Evolutionary conservation across 164 flowering plant genomes (phyloP), one percentile per base, ranked within the genome.

Genomic region (Annona cherimola): DNA sequence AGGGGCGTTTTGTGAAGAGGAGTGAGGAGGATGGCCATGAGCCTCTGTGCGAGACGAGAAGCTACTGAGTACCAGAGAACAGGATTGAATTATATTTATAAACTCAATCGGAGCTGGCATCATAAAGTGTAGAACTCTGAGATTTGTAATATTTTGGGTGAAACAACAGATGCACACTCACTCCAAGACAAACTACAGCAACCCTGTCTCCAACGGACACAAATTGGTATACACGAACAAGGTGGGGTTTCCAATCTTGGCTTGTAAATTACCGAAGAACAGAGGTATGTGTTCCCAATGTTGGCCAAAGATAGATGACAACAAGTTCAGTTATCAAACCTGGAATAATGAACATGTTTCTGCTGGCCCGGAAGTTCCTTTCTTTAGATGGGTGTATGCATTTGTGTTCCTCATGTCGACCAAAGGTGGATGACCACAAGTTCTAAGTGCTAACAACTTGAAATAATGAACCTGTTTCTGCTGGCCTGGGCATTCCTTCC

Each of bases 1-100:
- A 84, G 81, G 89, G 89, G 35, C 79, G 88, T 9, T 86, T 86
- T 77, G 84, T 86, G 61, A 86, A 86, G 84, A 85, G 88, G 42
- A 86, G 89, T 35, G 89, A 84, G 45, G 80, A 79, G 59, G 84
- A 80, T 78, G 89, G 84, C 66, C 84, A 82, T 66, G 89, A 86
- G 61, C 89, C 89, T 26, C 12, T 84, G 78, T 75, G 78, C 76
- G 74, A 80, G 63, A 81, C 84, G 14, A 79, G 80, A 65, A 86
- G 89, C 81, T 84, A 42, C 80, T 84, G 80, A 82, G 43, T 2
- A 50, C 11, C 45, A 69, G 78, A 78, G 67, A 59, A 76, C 74
- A 74, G 42, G 45, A 71, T 72, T 26, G 78, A 26, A 75, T 79
- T 66, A 81, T 84, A 62, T 76, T 81, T 79, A 42, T 50, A 73